Evolutionary conservation across 2,329 filamentous ascomycete genomes (phyloP).

Genomic region (Penicillium sp.): DNA sequence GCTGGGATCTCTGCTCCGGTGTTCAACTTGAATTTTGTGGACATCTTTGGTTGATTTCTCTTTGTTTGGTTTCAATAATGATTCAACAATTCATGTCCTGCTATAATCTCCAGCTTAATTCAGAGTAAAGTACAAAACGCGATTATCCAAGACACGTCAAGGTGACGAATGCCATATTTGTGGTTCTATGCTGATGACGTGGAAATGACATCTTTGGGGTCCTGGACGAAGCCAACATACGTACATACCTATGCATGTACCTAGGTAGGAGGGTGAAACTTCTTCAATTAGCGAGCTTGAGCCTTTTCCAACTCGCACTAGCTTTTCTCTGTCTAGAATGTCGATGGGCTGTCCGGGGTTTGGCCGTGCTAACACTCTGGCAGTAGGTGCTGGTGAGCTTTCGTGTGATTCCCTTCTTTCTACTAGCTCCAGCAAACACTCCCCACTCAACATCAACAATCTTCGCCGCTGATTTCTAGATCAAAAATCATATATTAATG

Average conservation of each 20-base stretch:
- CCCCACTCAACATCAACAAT: background rate
- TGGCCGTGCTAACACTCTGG: background rate
- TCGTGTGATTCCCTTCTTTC: background rate
- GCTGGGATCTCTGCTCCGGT: slow-evolving; percentile 50
- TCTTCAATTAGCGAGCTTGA: background rate
- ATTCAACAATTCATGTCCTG: background rate
- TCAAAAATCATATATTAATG: background rate
- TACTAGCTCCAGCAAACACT: background rate
- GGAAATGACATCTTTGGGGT: background rate
- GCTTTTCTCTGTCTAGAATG: background rate
- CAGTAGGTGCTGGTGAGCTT: background rate
- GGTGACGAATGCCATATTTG: background rate
- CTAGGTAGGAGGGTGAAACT: background rate
- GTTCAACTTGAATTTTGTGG: slow-evolving; percentile 47
- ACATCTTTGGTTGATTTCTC: slow-evolving; percentile 15
- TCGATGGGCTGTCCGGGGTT: background rate
- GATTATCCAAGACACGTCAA: background rate
- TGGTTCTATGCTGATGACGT: background rate
- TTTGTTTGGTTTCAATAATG: background rate
- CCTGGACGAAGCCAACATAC: background rate
- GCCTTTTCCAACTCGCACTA: background rate
- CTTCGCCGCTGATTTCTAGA: background rate
- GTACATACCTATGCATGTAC: background rate
- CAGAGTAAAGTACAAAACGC: too few relatives aligned
- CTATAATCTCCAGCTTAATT: background rate